Base-by-base conservation (phyloP, 139 green algal species). In the Mychonastes homosphaera region DNA sequence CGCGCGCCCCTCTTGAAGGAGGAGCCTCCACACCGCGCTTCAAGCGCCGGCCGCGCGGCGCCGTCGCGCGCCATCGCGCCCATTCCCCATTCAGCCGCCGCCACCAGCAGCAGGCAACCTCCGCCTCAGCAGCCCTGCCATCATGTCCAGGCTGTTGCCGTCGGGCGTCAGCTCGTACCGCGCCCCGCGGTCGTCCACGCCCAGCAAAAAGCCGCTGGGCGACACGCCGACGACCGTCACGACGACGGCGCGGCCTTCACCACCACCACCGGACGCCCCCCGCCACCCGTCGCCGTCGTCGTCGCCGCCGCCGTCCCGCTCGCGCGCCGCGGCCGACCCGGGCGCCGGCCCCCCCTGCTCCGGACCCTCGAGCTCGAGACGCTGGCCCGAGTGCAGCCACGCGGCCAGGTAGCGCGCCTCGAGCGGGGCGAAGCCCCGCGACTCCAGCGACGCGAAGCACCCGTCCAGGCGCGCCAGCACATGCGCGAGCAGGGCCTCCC, bases 151-250 rank as follows among this genome's bases (percentile, higher is more conserved):
- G 57, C 75, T 90, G 70, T 96, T 96, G 45, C 88, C 88, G 58
- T 96, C 88, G 9, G 88, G 88, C 46, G 89, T 87, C 39, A 96
- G 76, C 64, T 92, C 88, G 59, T 83, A 90, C 15, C 41, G 35
- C 56, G 70, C 28, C 1, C 88, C 87, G 0, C 9, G 10, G 2
- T 34, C 61, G 53, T 92, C 81, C 21, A 59, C 54, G 7, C 84
- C 87, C 44, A 86, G 52, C 34, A 96, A 67, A 56, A 91, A 95
- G 10, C 88, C 88, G 33, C 46, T 12, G 0, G 51, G 19, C 9
- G 62, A 70, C 52, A 79, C 44, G 1, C 75, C 75, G 13, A n/a
- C 16, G 12, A 82, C 62, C 1, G 26, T 63, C 30, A 79, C 28
- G 3, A 30, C 27, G 9, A 60, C 65, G 3, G 30, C 41, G n/a